Percentiles rank a stretch among this genome's conserved stretches.
phyloP scores from a whole-genome alignment of 129 eudicot species.

The Lonicera japonica region DNA sequence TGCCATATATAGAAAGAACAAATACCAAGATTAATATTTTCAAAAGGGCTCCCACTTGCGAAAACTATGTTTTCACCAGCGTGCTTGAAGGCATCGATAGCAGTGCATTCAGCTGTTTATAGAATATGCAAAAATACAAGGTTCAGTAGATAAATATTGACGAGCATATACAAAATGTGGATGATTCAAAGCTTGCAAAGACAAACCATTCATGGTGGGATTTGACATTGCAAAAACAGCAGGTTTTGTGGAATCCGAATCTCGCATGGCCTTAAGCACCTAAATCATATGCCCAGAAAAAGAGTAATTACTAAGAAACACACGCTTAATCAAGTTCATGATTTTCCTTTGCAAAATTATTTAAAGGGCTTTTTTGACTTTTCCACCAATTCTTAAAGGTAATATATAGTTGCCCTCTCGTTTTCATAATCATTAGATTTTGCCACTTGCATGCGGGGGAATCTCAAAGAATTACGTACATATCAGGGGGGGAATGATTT shows the following conservation, averaged over 20 bases:
- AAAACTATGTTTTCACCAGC: constrained; percentile 89
- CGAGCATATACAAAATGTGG: neutral
- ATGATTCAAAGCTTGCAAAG: constrained; percentile 16
- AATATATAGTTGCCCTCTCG: too few relatives aligned
- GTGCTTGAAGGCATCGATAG: constrained; percentile 84
- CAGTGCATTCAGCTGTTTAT: constrained; percentile 90
- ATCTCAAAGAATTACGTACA: too few relatives aligned
- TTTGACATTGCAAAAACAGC: constrained; percentile 99
- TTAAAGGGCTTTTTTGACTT: too few relatives aligned
- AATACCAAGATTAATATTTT: constrained; percentile 83
- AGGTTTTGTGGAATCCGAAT: constrained; percentile 72
- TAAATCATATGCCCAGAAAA: constrained; percentile 13
- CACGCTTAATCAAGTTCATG: neutral
- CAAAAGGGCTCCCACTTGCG: constrained; percentile 97
- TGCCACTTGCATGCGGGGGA: too few relatives aligned
- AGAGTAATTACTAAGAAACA: neutral
- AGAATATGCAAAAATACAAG: constrained; percentile 8
- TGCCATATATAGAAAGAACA: neutral
- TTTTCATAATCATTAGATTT: too few relatives aligned
- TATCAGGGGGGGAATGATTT: too few relatives aligned
- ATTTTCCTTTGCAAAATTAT: too few relatives aligned
- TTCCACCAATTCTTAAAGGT: too few relatives aligned
- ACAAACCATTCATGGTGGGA: constrained; percentile 90
- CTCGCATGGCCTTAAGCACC: constrained; percentile 95
- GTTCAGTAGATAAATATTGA: constrained; percentile 4